Evolutionary conservation across 2,329 filamentous ascomycete genomes (phyloP), one percentile per base, ranked within the genome.

Genomic region (Mycogone perniciosa): DNA sequence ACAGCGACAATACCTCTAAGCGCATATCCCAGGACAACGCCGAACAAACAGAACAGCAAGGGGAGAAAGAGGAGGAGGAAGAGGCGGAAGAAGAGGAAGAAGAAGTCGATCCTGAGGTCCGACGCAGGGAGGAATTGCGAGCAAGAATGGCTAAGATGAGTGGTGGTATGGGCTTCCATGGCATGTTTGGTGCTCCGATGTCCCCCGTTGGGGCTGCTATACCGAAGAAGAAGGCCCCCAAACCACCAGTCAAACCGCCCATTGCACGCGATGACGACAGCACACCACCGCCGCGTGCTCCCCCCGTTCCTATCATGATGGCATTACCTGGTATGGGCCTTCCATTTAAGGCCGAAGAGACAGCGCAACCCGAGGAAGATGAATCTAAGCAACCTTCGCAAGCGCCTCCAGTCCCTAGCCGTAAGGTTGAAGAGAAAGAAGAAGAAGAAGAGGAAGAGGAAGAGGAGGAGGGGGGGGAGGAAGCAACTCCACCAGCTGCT

Each of bases 61-160:
- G 70, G 7, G 65, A 64, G 7, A 73, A 72, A 11, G 74, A 70
- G 8, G 76, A 77, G 13, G 80, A 78, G 3, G 81, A 79, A 8
- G 81, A 81, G 3, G 82, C 82, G 10, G 85, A 85, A n/a, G 86
- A 87, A 20, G 86, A 89, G 31, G 88, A 91, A 44, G 88, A 91
- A 30, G 89, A 95, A 11, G 75, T 95, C 46, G 91, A 97, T 62
- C 89, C 90, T 1, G 93, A 99, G 66, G 77, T 89, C 26, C 84
- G 82, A 58, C 85, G 91, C 47, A 88, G 86, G 64, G 84, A 96
- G 70, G 92, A 96, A 65, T 76, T 99, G 31, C 83, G 93, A 54
- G 90, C 93, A 55, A 84, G 93, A 60, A 99, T 99, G 89, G 93
- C 93, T 42, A 96, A 96, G 71, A 93, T 99, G 86, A 95, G 92